phyloP scores from a whole-genome alignment of 208 protist species.

The Leishmania amazonensis region DNA sequence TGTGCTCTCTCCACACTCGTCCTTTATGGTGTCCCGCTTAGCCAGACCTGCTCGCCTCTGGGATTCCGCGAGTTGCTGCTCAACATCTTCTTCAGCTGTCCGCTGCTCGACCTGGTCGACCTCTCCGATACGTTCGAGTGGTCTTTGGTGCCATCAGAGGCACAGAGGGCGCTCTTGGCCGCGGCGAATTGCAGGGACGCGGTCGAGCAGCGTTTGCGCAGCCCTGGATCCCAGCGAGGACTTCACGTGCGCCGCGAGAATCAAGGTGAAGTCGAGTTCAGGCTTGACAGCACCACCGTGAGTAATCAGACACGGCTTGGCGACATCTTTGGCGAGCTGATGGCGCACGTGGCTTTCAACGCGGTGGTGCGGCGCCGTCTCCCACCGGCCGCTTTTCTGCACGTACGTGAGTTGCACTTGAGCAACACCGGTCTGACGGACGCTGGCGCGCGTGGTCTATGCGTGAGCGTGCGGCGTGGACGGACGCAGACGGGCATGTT shows the following conservation, averaged over 20 bases:
- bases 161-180: slow-evolving; percentile 31
- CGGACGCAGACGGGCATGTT: slow-evolving; percentile 45
- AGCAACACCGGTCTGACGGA: slow-evolving; percentile 68
- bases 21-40: slow-evolving; percentile 59
- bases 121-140: slow-evolving; percentile 62
- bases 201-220: slow-evolving; percentile 15
- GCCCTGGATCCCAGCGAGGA: slow-evolving; percentile 9
- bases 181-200: slow-evolving; percentile 19
- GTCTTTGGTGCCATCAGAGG: slow-evolving; percentile 34
- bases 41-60: slow-evolving; percentile 53
- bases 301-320: slow-evolving; percentile 66
- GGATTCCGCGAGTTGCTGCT: slow-evolving; percentile 74
- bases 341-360: slow-evolving; percentile 72
- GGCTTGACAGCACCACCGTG: slow-evolving; percentile 32
- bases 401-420: slow-evolving; percentile 65
- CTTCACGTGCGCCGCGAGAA: slow-evolving; percentile 29
- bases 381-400: slow-evolving; percentile 48
- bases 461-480: slow-evolving; percentile 34
- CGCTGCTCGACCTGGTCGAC: slow-evolving; percentile 47
- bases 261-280: slow-evolving; percentile 40
- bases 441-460: slow-evolving; percentile 50
- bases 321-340: slow-evolving; percentile 62
- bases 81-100: slow-evolving; percentile 78
- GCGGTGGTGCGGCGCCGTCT: slow-evolving; percentile 32
- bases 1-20: slow-evolving; percentile 44